Conservation (phyloP, 139 green algal genomes). For the Chlorella sp. region DNA sequence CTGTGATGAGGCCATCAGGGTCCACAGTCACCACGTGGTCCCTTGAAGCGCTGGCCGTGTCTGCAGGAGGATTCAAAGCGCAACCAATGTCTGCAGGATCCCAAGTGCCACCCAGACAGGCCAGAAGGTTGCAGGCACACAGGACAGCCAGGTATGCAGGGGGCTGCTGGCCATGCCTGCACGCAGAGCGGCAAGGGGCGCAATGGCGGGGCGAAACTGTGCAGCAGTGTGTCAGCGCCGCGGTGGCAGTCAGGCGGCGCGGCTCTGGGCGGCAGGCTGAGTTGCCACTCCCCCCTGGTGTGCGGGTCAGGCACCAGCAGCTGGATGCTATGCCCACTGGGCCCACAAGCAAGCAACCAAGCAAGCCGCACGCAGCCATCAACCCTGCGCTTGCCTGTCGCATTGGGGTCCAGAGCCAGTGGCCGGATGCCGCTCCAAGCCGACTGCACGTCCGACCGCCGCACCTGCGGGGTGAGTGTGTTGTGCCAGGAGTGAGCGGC, state of each 20-base stretch:
- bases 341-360: no score
- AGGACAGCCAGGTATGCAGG: not conserved
- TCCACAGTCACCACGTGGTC: slow-evolving; percentile 84
- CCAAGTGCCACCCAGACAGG: no score
- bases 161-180: not conserved
- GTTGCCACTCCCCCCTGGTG: not conserved
- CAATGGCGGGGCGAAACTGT: no score
- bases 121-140: no score
- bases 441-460: slow-evolving; percentile 87
- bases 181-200: no score
- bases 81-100: not conserved
- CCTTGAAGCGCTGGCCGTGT: slow-evolving; percentile 38
- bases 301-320: slow-evolving; percentile 86
- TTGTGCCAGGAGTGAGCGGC: no score
- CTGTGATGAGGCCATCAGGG: slow-evolving; percentile 87
- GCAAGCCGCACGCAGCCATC: no score
- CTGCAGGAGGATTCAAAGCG: not conserved
- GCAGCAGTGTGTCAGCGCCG: no score
- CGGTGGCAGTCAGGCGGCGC: no score
- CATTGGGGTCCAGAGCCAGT: slow-evolving; percentile 82
- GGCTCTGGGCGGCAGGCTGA: no score
- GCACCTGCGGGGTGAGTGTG: slow-evolving; percentile 53
- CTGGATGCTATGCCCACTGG: no score
- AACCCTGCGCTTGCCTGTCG: not conserved
- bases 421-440: slow-evolving; percentile 95